phyloP scores from a whole-genome alignment of 2,329 filamentous ascomycete species.

The Aspergillus jensenii region DNA sequence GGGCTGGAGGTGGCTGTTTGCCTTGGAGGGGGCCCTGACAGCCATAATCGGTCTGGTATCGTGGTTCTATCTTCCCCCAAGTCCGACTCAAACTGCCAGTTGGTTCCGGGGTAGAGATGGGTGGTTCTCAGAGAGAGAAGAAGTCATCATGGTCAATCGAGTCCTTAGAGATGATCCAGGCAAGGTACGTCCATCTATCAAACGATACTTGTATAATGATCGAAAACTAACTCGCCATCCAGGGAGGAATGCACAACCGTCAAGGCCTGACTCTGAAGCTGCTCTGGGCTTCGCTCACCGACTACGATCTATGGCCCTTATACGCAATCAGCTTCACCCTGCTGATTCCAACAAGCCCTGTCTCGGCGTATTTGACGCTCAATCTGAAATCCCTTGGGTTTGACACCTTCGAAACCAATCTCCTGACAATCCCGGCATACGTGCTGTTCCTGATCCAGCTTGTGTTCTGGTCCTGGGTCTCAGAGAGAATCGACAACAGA shows the following conservation, averaged over 20 bases:
- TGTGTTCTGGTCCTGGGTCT: slow-evolving; percentile 54
- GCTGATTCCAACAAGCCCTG: slow-evolving; percentile 42
- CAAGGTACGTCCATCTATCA: not conserved
- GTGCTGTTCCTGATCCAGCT: slow-evolving; percentile 56
- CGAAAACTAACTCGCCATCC: slow-evolving; percentile 19
- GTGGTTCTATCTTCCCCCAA: slow-evolving; percentile 61
- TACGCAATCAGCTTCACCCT: slow-evolving; percentile 51
- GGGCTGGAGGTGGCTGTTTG: slow-evolving; percentile 47
- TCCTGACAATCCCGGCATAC: slow-evolving; percentile 62
- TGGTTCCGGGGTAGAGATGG: slow-evolving; percentile 60
- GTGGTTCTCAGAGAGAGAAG: slow-evolving; percentile 67
- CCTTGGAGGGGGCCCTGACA: slow-evolving; percentile 48
- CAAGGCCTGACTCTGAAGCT: slow-evolving; percentile 51
- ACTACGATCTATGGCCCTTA: slow-evolving; percentile 60
- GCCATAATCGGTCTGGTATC: slow-evolving; percentile 56
- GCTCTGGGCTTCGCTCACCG: slow-evolving; percentile 51
- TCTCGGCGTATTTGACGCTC: slow-evolving; percentile 32
- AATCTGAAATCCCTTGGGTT: slow-evolving; percentile 55
- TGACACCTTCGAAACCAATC: slow-evolving; percentile 59
- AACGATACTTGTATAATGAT: too few species aligned
- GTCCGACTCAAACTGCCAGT: slow-evolving; percentile 64
- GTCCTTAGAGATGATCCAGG: slow-evolving; percentile 54
- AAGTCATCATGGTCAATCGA: slow-evolving; percentile 70
- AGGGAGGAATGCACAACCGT: slow-evolving; percentile 63
- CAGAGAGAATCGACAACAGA: slow-evolving; percentile 54